Base-by-base conservation (phyloP, 306 rosid species). In the Ziziphus jujuba region DNA sequence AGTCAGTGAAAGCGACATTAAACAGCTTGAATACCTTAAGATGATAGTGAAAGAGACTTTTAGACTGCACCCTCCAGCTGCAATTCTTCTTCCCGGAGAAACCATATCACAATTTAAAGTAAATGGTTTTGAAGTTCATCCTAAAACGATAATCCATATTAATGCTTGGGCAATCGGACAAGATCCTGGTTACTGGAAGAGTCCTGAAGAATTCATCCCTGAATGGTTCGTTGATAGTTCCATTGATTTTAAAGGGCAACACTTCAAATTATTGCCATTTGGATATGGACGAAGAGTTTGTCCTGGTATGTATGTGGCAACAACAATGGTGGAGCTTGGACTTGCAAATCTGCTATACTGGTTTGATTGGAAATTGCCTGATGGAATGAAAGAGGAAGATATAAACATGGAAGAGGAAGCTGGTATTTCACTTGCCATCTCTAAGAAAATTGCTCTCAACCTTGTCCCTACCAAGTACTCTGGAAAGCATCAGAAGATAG, bases 51-150 rank as follows among this genome's bases (percentile, higher is more conserved):
- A 86, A 59, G 88, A 82, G 36, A 53, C 82, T 14, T 8, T 85
- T 0, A 72, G 91, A 35, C 20, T 85, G 38, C 91, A 86, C 38
- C 87, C 82, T 11, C 82, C 86, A 60, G 79, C 61, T 1, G 69
- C 88, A n/a, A 16, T 86, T n/a, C 80, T 83, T 20, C 17, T 80
- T 9, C 81, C 91, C 52, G 75, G 91, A 73, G 79, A 86, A 65
- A 33, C 77, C 3, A 67, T 71, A 19, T 62, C 74, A 1, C 21
- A 36, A 1, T 73, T 78, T 36, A 21, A 28, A 8, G 36, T 86
- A 8, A 21, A 59, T 17, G 88, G 82, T 5, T 83, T 58, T 33
- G 79, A 86, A 15, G 65, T 82, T 13, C 22, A 45, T 6, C 83
- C 81, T 0, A 72, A 74, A 40, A 75, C 83, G 0, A 7, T 71